Evolutionary conservation across 768 basidiomycete species (phyloP), one percentile per base, ranked within the genome.

Genomic region (Xerocomus potaroensis): DNA sequence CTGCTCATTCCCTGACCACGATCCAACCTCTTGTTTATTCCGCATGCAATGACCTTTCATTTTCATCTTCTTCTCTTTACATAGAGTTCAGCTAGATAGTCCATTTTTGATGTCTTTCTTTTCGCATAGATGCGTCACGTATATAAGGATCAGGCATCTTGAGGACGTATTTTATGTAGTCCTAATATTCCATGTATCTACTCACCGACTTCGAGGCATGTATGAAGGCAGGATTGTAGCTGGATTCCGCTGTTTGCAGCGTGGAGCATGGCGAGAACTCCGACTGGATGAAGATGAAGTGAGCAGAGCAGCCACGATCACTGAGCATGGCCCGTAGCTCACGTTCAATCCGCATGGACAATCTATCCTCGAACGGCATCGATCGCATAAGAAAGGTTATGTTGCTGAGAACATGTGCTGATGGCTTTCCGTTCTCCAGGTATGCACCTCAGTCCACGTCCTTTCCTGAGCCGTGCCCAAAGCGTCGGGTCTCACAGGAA

Each of bases 401-500:
- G 22, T 26, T 66, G 27, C 32, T 51, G 19, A 56, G 54, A 49
- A 54, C 49, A 32, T 65, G 54, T 34, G 50, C 45, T 22, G 16
- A 46, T 6, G 65, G 67, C 45, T 68, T 69, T 53, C 60, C 67
- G 47, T 69, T 64, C 53, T 67, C 66, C 33, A 68, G 61, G 66
- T 67, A 48, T 44, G 62, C 37, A 19, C 16, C 15, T 43, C 45
- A n/a, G 26, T 45, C 29, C 33, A 32, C 34, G 22, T 40, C 37
- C 9, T 16, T 32, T 34, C n/a, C 23, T 5, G 45, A 36, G 42
- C 21, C 26, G 51, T 29, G 11, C 26, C 44, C 38, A 14, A 54
- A 43, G 14, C n/a, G 23, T 47, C 35, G 23, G 14, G 23, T 38
- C 41, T 39, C 46, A 39, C 47, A 72, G 70, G 49, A 63, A 57